Percentiles rank a stretch among this genome's conserved stretches.
Conservation (phyloP, 768 basidiomycete species). For the Suillus plorans region DNA sequence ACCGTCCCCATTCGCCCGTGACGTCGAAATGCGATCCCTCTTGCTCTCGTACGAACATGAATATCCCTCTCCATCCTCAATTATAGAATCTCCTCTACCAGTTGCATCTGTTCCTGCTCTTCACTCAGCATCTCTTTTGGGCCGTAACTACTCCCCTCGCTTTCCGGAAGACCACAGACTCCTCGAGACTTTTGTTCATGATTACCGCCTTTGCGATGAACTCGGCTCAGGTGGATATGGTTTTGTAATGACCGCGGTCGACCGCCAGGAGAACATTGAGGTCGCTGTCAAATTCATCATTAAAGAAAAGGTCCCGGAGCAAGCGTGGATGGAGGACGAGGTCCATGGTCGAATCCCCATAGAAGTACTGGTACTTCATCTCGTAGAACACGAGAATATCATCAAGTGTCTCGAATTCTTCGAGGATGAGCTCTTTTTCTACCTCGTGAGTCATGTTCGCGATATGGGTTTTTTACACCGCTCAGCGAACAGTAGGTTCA, state of each 20-base stretch:
- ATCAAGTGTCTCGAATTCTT: slow-evolving; percentile 83
- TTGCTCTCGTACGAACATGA: slow-evolving; percentile 20
- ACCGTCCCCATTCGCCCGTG: background rate
- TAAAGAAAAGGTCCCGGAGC: slow-evolving; percentile 63
- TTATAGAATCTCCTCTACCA: slow-evolving; percentile 7
- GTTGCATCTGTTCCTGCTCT: slow-evolving; percentile 3
- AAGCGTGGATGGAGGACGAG: slow-evolving; percentile 57
- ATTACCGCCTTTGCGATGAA: slow-evolving; percentile 68
- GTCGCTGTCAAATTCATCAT: slow-evolving; percentile 96
- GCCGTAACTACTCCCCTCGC: slow-evolving; percentile 39
- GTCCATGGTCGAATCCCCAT: slow-evolving; percentile 66
- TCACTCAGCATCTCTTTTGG: slow-evolving; percentile 13
- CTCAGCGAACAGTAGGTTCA: slow-evolving; percentile 56
- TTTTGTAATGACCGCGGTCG: slow-evolving; percentile 86
- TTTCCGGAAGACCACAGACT: slow-evolving; percentile 66
- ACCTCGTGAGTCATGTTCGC: slow-evolving; percentile 59
- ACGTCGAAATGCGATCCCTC: slow-evolving; percentile 18
- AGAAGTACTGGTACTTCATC: slow-evolving; percentile 76
- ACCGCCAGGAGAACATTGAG: slow-evolving; percentile 57
- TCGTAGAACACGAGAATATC: slow-evolving; percentile 76
- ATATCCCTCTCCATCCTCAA: slow-evolving; percentile 2
- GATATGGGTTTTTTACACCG: background rate
- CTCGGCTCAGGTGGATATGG: slow-evolving; percentile 93
- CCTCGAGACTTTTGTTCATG: slow-evolving; percentile 55
- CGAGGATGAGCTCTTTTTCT: slow-evolving; percentile 83